Evolutionary conservation across 1,284 basidiomycete genomes (phyloP), one percentile per base, ranked within the genome.

Genomic region (Trichosporon ovoides): DNA sequence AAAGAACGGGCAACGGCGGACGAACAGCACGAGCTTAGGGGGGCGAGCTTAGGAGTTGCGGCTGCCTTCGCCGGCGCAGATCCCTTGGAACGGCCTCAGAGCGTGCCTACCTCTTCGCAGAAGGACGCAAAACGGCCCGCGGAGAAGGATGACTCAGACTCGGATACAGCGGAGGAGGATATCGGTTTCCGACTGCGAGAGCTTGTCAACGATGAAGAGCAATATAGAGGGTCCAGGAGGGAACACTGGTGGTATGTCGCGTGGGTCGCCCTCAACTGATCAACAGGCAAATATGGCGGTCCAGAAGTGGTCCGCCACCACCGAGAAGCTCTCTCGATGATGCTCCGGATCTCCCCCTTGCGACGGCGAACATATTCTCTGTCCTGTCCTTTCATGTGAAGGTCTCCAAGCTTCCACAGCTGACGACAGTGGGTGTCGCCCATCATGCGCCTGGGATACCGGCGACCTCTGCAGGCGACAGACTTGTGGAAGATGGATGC

Each of bases 401-500:
- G 57, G 16, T 11, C 2, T 0, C 3, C 9, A 7, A 7, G 16
- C 16, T 22, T 19, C 1, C 10, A 20, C 13, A 2, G 33, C 46
- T 61, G 40, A 62, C 49, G 7, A 11, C 51, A 73, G 66, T 75
- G 73, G 73, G 68, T 75, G n/a, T 85, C 84, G 0, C 85, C 86
- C 1, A 80, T 89, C 54, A 87, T 90, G 85, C 82, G 81, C 55
- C 37, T 69, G 34, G 69, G 69, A 0, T 88, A 85, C 69, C 85
- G 87, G 67, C 80, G 87, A 24, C 84, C 86, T 0, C 78, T 88
- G 0, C 86, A 87, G 71, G 86, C 85, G 0, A 83, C 85, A 0
- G 87, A 88, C 70, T 73, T 87, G n/a, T 87, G 85, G 84, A 84
- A 69, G 52, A 67, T 74, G 71, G 84, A 86, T 64, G 71, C 78